Percentiles rank a stretch among this genome's conserved stretches.
These are phyloP conservation scores for Aphanomyces euteiches DNA, from an alignment of 352 stramenopile genomes.

Conservation along the genomic window DNA sequence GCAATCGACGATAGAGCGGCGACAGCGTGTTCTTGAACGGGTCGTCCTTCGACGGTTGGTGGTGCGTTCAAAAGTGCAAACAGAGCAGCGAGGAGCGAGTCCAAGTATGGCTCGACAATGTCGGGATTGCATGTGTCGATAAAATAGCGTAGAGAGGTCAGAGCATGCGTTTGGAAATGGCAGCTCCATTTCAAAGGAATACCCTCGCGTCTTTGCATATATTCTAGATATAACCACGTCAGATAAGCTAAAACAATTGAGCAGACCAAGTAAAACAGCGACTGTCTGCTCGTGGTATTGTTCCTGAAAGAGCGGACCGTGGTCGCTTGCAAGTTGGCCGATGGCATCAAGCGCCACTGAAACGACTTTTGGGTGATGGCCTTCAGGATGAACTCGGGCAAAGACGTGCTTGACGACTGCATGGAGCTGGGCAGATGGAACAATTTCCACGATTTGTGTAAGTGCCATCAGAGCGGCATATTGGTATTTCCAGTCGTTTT, in stretches of 20 bases:
- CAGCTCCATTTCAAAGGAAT: background rate
- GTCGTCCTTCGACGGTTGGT: conserved; percentile 32
- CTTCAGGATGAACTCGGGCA: conserved; percentile 46
- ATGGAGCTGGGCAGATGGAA: conserved; percentile 59
- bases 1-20: conserved; percentile 77
- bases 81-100: conserved; percentile 61
- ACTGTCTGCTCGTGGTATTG: conserved; percentile 65
- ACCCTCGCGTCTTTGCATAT: background rate
- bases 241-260: conserved; percentile 33
- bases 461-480: conserved; percentile 74
- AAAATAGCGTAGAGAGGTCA: conserved; percentile 74
- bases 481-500: conserved; percentile 67
- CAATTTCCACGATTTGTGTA: conserved; percentile 78
- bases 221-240: background rate
- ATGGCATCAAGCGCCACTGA: conserved; percentile 83
- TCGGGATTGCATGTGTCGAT: conserved; percentile 70
- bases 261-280: conserved; percentile 56
- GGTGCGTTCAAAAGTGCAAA: conserved; percentile 60
- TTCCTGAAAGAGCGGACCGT: conserved; percentile 75
- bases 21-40: conserved; percentile 78
- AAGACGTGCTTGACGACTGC: conserved; percentile 67
- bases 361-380: conserved; percentile 70
- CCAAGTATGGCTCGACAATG: conserved; percentile 67
- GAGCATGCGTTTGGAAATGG: conserved; percentile 62
- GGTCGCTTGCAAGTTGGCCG: conserved; percentile 72